These are phyloP conservation scores for Amanita inopinata DNA, from an alignment of 768 basidiomycete genomes.

Conservation along the genomic window DNA sequence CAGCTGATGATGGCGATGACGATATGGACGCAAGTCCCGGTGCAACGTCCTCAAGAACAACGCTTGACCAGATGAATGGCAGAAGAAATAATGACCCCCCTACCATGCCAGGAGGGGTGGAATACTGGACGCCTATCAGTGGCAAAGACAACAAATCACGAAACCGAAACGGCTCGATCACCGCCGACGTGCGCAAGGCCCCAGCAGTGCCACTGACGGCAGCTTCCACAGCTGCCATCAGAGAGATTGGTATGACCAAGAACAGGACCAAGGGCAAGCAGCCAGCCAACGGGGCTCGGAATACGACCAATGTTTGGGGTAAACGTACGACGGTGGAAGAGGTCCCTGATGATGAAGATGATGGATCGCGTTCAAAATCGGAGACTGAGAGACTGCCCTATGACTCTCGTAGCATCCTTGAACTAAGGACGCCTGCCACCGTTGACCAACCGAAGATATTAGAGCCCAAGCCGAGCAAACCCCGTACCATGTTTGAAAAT, in stretches of 20 bases:
- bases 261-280: slow-evolving; percentile 4
- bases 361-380: not conserved
- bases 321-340: slow-evolving; percentile 4
- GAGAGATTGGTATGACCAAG: not conserved
- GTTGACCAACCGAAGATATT: slow-evolving; percentile 3
- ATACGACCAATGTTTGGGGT: not conserved
- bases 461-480: slow-evolving; percentile 8
- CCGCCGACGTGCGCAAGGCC: not conserved
- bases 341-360: slow-evolving; percentile 6
- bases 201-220: not conserved
- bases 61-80: slow-evolving; percentile 2
- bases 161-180: not conserved
- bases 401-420: slow-evolving; percentile 8
- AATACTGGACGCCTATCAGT: not conserved
- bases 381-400: slow-evolving; percentile 6
- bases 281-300: not conserved
- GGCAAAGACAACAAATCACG: not conserved
- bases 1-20: slow-evolving; percentile 5
- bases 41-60: slow-evolving; percentile 3
- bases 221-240: not conserved
- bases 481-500: slow-evolving; percentile 5
- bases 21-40: not conserved
- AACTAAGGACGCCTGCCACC: not conserved
- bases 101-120: slow-evolving; percentile 4
- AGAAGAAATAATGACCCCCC: not conserved